Base-by-base conservation (phyloP, 257 asterid genomes). In the Ophiorrhiza pumila region DNA sequence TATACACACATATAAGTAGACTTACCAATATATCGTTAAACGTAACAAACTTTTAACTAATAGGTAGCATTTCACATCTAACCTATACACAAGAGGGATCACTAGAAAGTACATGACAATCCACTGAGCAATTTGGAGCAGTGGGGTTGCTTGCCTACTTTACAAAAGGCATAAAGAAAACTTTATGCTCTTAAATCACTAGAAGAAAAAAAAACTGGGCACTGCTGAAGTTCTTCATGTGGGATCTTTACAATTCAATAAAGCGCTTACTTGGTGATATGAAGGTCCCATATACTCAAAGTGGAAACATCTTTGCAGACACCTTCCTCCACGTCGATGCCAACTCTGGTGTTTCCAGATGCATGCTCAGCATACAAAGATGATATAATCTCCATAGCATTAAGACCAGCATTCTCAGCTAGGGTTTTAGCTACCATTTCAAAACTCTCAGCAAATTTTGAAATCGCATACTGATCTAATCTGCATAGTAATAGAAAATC, bases 321-420 rank as follows among this genome's bases (percentile, higher is more conserved):
- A 49, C 91, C 98, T 87, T 86, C 93, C 74, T 87, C 90, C 83
- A 91, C 83, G 83, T 87, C 95, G 74, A 93, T 86, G 81, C 97
- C 98, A 73, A 92, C 96, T 82, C 86, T 84, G 72, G 87, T 68
- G 77, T 87, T 85, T 74, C 97, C 96, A 81, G 89, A 77, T 58
- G 97, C 96, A 84, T 92, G 97, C 77, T 90, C 96, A 37, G 96
- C 97, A 81, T 91, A 89, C 74, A 93, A 75, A 73, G 97, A 90
- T 58, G 99, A 87, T 78, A 95, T 84, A 41, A 92, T 87, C 83
- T 95, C 99, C 80, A 90, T 87, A 4, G 99, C 94, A 82, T 88
- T 95, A 59, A 95, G 96, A 78, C 99, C 99, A 41, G 97, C 99
- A 87, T 95, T 95, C 62, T 95, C 99, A 43, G 99, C 92, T 81